phyloP scores from a whole-genome alignment of 2,329 filamentous ascomycete species.

The Pseudopithomyces chartarum region DNA sequence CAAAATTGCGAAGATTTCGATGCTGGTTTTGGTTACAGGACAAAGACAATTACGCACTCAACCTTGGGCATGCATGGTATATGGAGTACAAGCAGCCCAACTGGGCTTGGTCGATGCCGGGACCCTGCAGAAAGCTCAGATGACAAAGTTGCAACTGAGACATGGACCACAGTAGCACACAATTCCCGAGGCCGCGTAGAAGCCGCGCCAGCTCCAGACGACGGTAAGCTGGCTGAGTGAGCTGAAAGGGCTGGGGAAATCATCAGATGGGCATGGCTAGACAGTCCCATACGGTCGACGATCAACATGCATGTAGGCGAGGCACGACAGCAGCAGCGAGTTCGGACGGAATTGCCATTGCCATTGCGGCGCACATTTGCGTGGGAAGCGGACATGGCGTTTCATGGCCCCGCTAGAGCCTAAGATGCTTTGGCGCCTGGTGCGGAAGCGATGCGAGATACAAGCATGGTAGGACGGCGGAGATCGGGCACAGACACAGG shows the following conservation, averaged over 20 bases:
- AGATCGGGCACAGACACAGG: constrained; percentile 43
- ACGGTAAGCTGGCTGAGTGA: constrained; percentile 5
- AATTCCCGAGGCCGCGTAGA: constrained; percentile 30
- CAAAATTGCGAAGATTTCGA: not conserved
- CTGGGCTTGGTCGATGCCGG: constrained; percentile 19
- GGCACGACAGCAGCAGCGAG: too few relatives aligned
- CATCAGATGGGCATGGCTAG: not conserved
- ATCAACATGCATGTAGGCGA: too few relatives aligned
- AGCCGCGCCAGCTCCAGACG: constrained; percentile 18
- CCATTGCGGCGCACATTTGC: constrained; percentile 11
- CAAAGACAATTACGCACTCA: not conserved
- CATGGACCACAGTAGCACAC: constrained; percentile 37
- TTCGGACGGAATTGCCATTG: too few relatives aligned
- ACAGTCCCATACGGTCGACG: too few relatives aligned
- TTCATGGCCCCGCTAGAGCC: constrained; percentile 33
- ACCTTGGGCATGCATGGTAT: constrained; percentile 1
- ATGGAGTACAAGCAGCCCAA: constrained; percentile 9
- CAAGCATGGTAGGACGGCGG: constrained; percentile 37
- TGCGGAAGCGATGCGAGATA: constrained; percentile 45
- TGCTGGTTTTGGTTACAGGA: not conserved
- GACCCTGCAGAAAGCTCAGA: constrained; percentile 40
- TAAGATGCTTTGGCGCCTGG: constrained; percentile 37
- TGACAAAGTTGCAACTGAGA: constrained; percentile 41
- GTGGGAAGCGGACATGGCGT: constrained; percentile 38
- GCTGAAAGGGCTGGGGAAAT: not conserved